These are phyloP conservation scores for Ustilago trichophora DNA, from an alignment of 1,284 basidiomycete genomes.

Conservation along the genomic window DNA sequence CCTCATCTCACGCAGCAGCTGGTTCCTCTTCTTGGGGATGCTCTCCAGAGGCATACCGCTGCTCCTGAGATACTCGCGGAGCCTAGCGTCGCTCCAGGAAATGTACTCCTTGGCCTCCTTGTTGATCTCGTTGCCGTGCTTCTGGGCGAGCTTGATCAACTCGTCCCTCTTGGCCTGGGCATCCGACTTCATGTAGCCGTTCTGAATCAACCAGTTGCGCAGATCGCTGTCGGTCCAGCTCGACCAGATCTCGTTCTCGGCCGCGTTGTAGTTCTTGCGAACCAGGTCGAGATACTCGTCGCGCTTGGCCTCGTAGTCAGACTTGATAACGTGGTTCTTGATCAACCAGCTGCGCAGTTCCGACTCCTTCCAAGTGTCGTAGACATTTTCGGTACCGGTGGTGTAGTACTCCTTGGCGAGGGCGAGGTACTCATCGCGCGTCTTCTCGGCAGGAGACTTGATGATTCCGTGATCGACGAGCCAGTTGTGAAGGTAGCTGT, in stretches of 20 bases:
- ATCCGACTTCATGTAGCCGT: slow-evolving; percentile 54
- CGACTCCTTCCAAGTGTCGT: slow-evolving; percentile 59
- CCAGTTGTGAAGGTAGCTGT: slow-evolving; percentile 65
- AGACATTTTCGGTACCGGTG: slow-evolving; percentile 52
- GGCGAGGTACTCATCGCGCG: slow-evolving; percentile 55
- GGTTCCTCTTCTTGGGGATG: slow-evolving; percentile 55
- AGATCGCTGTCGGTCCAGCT: slow-evolving; percentile 62
- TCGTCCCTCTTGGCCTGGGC: slow-evolving; percentile 59
- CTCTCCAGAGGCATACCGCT: slow-evolving; percentile 51
- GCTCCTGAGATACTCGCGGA: slow-evolving; percentile 56
- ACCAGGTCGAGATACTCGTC: slow-evolving; percentile 55
- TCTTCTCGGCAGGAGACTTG: slow-evolving; percentile 51
- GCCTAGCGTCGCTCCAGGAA: slow-evolving; percentile 59
- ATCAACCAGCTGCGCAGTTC: slow-evolving; percentile 60
- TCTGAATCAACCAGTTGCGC: slow-evolving; percentile 55
- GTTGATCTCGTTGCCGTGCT: slow-evolving; percentile 48
- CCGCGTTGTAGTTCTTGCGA: slow-evolving; percentile 51
- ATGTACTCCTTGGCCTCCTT: slow-evolving; percentile 57
- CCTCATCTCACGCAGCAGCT: slow-evolving; percentile 62
- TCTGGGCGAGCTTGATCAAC: slow-evolving; percentile 50
- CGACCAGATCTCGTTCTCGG: slow-evolving; percentile 47
- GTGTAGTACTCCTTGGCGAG: slow-evolving; percentile 63
- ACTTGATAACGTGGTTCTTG: slow-evolving; percentile 56
- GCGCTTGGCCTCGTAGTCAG: slow-evolving; percentile 50
- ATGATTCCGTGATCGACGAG: slow-evolving; percentile 61